Percentiles rank a stretch among this genome's conserved stretches.
Conservation (phyloP, 148 eudicot genomes). For the Vaccinium corymbosum region DNA sequence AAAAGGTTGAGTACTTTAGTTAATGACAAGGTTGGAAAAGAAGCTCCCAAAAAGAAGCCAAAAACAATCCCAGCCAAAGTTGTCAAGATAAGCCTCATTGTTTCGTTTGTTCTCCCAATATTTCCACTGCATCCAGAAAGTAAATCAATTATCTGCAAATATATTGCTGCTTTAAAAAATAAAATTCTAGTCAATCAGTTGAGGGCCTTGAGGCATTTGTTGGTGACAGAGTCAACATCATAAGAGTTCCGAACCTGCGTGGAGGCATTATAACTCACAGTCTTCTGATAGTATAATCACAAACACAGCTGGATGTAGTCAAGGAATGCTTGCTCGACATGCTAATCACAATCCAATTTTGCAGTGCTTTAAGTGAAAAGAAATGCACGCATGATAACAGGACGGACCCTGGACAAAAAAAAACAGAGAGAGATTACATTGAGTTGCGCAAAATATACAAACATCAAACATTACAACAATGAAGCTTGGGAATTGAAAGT, state of each 20-base stretch:
- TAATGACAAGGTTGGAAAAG: constrained; percentile 53
- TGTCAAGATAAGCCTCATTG: constrained; percentile 55
- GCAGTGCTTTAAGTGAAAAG: constrained; percentile 1
- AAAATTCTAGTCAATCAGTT: not conserved
- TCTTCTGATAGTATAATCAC: constrained; percentile 14
- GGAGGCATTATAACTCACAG: constrained; percentile 17
- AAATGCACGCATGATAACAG: constrained; percentile 12
- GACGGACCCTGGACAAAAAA: constrained; percentile 8
- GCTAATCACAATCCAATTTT: constrained; percentile 16
- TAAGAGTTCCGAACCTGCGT: constrained; percentile 32
- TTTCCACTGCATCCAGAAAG: constrained; percentile 27
- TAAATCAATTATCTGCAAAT: not conserved
- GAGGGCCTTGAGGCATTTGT: not conserved
- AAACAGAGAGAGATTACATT: not conserved
- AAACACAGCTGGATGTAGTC: constrained; percentile 15
- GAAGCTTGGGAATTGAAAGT: not conserved
- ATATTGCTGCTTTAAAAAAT: not conserved
- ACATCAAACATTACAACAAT: not conserved
- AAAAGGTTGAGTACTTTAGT: constrained; percentile 42
- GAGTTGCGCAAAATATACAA: not conserved
- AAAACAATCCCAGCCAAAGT: constrained; percentile 55
- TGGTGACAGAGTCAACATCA: not conserved
- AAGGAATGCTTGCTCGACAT: constrained; percentile 22
- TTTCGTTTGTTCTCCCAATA: constrained; percentile 40
- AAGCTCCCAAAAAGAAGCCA: constrained; percentile 67